Base-by-base conservation (phyloP, 352 stramenopile genomes). In the Pythium brachiatum region DNA sequence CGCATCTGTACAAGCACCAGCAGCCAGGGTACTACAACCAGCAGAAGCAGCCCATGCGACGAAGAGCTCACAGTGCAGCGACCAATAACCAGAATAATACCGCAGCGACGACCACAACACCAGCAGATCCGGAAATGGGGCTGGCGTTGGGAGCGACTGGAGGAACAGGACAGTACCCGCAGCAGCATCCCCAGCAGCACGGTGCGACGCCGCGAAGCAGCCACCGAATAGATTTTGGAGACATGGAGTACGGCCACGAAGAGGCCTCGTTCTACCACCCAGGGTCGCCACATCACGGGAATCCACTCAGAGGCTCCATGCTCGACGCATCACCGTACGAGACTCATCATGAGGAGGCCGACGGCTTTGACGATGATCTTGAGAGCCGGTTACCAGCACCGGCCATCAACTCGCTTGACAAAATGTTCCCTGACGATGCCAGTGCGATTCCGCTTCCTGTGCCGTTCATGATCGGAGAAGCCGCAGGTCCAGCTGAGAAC, bases 41-140 rank as follows among this genome's bases (percentile, higher is more conserved):
- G 57, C 74, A 76, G 56, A 88, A 92, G 64, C 85, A 92, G 53
- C 85, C 85, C 9, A 94, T 94, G 85, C 72, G 85, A 20, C 70
- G 85, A 34, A 67, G 85, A 31, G 83, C 85, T 1, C 83, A 94
- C 60, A 92, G 83, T 59, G 83, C 78, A 1, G 82, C 76, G n/a
- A 72, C 76, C 1, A 73, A 70, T 38, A 70, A 66, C 57, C 70
- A 72, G n/a, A 72, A 74, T 29, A 62, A 72, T 26, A 73, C 67
- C 27, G 12, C 48, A 34, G 23, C 57, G 15, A 51, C 53, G 43
- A 23, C 43, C 2, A 21, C 48, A n/a, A 48, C 43, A 0, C 34
- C 50, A 8, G 34, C 51, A 15, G 66, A 72, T 23, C 60, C 66
- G 8, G 66, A 72, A 23, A 60, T 68, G 55, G 66, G 66, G 3